Conservation (phyloP, 2,329 filamentous ascomycete species). For the Alternaria arbusti region DNA sequence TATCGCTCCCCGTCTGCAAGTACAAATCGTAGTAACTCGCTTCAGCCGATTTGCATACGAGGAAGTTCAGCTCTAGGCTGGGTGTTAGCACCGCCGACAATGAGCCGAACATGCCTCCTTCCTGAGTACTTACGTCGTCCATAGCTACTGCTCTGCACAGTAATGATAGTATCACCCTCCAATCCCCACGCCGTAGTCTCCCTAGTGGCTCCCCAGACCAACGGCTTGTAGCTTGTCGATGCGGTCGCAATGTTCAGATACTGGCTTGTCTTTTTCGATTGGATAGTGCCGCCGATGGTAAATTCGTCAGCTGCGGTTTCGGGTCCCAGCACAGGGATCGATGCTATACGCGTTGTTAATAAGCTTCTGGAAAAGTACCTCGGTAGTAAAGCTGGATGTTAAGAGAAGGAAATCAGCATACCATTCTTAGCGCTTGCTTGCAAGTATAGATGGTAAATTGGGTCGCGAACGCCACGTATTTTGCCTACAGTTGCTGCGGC, state of each 20-base stretch:
- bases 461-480: slow-evolving; percentile 58
- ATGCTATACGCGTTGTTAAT: slow-evolving; percentile 26
- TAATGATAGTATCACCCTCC: slow-evolving; percentile 58
- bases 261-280: slow-evolving; percentile 56
- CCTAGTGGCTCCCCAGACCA: slow-evolving; percentile 53
- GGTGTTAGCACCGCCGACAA: not conserved
- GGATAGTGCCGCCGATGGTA: slow-evolving; percentile 58
- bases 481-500: slow-evolving; percentile 53
- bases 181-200: slow-evolving; percentile 60
- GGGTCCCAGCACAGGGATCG: slow-evolving; percentile 60
- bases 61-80: slow-evolving; percentile 56
- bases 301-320: slow-evolving; percentile 58
- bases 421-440: slow-evolving; percentile 55
- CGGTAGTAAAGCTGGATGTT: not conserved
- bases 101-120: not conserved
- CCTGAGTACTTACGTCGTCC: slow-evolving; percentile 47
- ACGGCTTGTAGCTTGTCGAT: slow-evolving; percentile 60
- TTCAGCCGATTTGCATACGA: slow-evolving; percentile 54
- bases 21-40: slow-evolving; percentile 59
- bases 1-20: slow-evolving; percentile 60
- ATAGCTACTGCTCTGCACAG: slow-evolving; percentile 52
- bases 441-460: slow-evolving; percentile 62
- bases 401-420: slow-evolving; percentile 13
- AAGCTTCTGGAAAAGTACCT: not conserved
- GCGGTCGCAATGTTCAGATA: slow-evolving; percentile 58